Evolutionary conservation across 2,329 filamentous ascomycete genomes (phyloP), one percentile per base, ranked within the genome.

Genomic region (Botrytis galanthina): DNA sequence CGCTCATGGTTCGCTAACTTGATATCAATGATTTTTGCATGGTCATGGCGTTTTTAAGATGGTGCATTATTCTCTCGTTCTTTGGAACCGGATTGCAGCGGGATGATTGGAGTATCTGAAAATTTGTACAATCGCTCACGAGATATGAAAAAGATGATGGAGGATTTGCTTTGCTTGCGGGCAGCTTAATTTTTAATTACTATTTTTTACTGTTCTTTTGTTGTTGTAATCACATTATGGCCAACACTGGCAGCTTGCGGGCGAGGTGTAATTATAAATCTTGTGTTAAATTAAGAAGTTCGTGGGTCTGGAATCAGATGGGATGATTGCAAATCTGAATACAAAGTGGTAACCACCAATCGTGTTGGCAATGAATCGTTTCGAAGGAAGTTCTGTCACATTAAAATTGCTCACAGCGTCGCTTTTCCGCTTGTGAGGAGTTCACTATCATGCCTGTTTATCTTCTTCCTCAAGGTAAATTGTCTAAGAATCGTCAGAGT

Each of bases 71-170:
- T 46, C 35, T 4, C 29, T 37, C 68, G 44, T 14, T 70, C 29
- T n/a, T 62, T 37, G 29, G 20, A 61, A 32, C 14, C 14, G 3
- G 22, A 46, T 60, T 20, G 44, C 39, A 22, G 29, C 7, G 29
- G 39, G 3, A 29, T 26, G 5, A 54, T 39, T 64, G 14, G 69
- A 20, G 44, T 20, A 29, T 9, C 5, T 39, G 10, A 9, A 64
- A 42, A 51, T 39, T 18, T 64, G 46, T 51, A 66, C 59, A 71
- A 42, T 71, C 44, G 44, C 61, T 54, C 10, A 71, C 14, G 26
- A 66, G 32, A 26, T 32, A 71, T 26, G 35, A 66, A 42, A 7
- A 51, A 51, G 20, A 51, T 54, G 32, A 54, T 42, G 32, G 35
- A 29, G 29, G 1, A 18, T 26, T 32, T 37, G 61, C 42, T 51